A percentile compares a stretch with the other conserved stretches of the same genome.
Conservation (phyloP, 345 rosid species). For the Citrus medica region DNA sequence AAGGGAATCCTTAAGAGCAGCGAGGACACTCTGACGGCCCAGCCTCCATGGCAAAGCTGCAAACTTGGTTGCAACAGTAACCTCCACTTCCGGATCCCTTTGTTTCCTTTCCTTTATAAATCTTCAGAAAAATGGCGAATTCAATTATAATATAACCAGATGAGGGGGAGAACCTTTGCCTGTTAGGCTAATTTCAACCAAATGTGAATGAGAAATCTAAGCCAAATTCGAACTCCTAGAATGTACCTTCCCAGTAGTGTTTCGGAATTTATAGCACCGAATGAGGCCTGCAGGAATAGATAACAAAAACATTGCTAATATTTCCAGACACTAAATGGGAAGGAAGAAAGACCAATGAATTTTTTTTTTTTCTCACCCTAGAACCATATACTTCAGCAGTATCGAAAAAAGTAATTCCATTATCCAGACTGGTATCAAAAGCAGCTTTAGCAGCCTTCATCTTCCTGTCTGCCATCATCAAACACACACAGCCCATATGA, state of each 20-base stretch:
- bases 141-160: not conserved
- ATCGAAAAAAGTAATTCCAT: slow-evolving; percentile 79
- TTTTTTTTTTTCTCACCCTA: slow-evolving; percentile 36
- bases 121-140: slow-evolving; percentile 32
- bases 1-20: slow-evolving; percentile 81
- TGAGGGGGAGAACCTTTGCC: not conserved
- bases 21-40: slow-evolving; percentile 83
- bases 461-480: slow-evolving; percentile 55
- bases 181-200: not conserved
- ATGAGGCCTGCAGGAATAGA: slow-evolving; percentile 46
- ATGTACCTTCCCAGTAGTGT: slow-evolving; percentile 80
- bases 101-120: slow-evolving; percentile 76
- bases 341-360: not conserved
- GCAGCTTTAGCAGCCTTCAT: slow-evolving; percentile 85
- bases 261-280: slow-evolving; percentile 87
- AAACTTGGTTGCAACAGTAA: slow-evolving; percentile 87
- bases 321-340: not conserved
- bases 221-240: slow-evolving; percentile 1
- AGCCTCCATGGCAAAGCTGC: slow-evolving; percentile 97
- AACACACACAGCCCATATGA: not conserved
- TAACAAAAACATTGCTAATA: not conserved
- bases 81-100: slow-evolving; percentile 48
- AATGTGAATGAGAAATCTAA: not conserved
- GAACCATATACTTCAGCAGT: slow-evolving; percentile 98
- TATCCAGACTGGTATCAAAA: slow-evolving; percentile 65